Base-by-base conservation (phyloP, 1,139 yeast genomes). In the Hanseniaspora gamundiae region DNA sequence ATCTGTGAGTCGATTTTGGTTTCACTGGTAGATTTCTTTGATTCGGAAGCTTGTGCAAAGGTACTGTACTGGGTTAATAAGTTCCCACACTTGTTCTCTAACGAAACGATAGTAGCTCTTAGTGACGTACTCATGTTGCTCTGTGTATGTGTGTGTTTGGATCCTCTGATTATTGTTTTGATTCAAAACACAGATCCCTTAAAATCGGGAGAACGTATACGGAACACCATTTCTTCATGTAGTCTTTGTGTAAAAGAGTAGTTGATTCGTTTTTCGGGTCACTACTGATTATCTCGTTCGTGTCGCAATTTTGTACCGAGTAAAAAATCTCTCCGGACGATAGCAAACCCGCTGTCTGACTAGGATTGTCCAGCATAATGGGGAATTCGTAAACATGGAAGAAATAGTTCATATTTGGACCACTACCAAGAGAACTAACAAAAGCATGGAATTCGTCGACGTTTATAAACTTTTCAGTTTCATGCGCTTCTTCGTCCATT, bases 21-120 rank as follows among this genome's bases (percentile, higher is more conserved):
- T 55, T 78, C 84, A 30, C 72, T 76, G 1, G 67, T 65, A 5
- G 71, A 61, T 19, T 76, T 65, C 22, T 69, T 64, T 13, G 74
- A 61, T 11, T 73, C 64, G 1, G 76, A 66, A 1, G 76, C 64
- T 44, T 71, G 71, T n/a, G 78, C 71, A 56, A 67, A 71, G 6
- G 70, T 59, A 4, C 83, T 72, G 53, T 68, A 77, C n/a, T 66
- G 64, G 1, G 76, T 65, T 28, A 80, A 59, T 29, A 71, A 60
- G 1, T 66, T 53, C 43, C 74, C 74, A 9, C 81, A 67, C 52
- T 76, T 76, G 31, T 73, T 69, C 55, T 80, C 86, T 43, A 76
- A 60, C 2, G 73, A 33, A 33, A 33, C 36, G 10, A 33, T 33
- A 33, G 24, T 10, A 4, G 36, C 36, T 19, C 36, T 33, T 19